Conservation (phyloP, 2,329 filamentous ascomycete genomes). For the Botrytis tulipae region DNA sequence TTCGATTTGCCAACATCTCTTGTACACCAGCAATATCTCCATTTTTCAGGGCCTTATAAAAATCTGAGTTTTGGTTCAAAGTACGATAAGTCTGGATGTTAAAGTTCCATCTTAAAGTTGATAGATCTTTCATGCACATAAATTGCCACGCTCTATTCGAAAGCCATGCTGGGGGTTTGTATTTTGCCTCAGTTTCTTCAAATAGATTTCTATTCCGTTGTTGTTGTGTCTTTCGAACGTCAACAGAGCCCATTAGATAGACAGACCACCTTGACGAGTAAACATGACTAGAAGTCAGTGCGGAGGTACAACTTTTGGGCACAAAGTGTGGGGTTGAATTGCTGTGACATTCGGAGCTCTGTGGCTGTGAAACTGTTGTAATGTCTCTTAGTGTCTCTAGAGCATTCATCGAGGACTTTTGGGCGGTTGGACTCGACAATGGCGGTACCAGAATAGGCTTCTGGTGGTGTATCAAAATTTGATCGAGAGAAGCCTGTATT, state of each 20-base stretch:
- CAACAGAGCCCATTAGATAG: background rate
- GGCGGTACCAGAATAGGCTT: background rate
- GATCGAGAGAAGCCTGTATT: background rate
- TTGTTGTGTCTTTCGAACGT: background rate
- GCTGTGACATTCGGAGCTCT: background rate
- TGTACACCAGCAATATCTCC: constrained; percentile 18
- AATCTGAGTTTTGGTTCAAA: background rate
- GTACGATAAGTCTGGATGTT: constrained; percentile 16
- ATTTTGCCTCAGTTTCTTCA: constrained; percentile 5
- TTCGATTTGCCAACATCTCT: constrained; percentile 14
- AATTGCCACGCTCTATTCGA: constrained; percentile 15
- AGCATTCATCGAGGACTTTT: background rate
- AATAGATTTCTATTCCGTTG: background rate
- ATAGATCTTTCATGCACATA: background rate
- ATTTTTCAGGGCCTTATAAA: background rate
- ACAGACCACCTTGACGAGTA: background rate
- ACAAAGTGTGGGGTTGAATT: background rate
- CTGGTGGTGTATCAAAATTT: background rate
- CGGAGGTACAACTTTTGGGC: background rate
- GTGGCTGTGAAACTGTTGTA: background rate
- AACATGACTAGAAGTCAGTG: background rate
- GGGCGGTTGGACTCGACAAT: background rate
- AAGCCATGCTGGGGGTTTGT: constrained; percentile 19
- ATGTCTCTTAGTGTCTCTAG: background rate
- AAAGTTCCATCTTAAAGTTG: constrained; percentile 12